Base-by-base conservation (phyloP, 2,329 filamentous ascomycete species). In the Cercospora zeina region DNA sequence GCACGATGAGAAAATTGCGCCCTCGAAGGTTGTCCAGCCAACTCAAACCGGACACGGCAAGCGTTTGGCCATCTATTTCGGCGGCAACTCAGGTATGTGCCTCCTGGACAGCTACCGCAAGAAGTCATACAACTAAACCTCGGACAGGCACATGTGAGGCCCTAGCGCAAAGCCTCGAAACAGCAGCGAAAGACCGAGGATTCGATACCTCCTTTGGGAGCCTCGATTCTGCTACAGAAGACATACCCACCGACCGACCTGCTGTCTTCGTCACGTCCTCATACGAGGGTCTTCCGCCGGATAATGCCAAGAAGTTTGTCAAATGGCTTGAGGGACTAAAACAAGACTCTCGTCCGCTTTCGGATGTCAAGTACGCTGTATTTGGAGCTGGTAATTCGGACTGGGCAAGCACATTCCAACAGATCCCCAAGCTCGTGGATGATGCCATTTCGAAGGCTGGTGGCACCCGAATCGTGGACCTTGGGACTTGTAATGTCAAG, bases 311-410 rank as follows among this genome's bases (percentile, higher is more conserved):
- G 3, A 73, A 77, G 51, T 79, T 79, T 49, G 72, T 77, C 16
- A 71, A 73, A 16, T 80, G 77, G 78, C 58, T 79, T 0, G 60
- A 60, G 49, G 64, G 2, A 62, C 11, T 62, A 7, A 45, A 53
- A 11, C 45, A 58, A 10, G 60, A 62, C 14, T 37, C 54, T 4
- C 45, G 31, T 10, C 73, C 11, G 71, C 33, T 77, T 8, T 65
- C 73, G 5, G 72, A 73, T 4, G 73, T 76, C 2, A 71, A 73
- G 1, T 79, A 77, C 58, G 69, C 76, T 2, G 72, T 79, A 2
- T 79, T 78, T 56, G 77, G 77, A 6, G 76, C 74, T 39, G 77
- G 78, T 4, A 75, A 79, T 49, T 70, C 71, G 1, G 77, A 80
- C 39, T 80, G 77, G 77, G 72, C 73, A 0, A 71, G 69, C 49